Evolutionary conservation across 768 basidiomycete genomes (phyloP).

Genomic region (Austroboletus eburneus): DNA sequence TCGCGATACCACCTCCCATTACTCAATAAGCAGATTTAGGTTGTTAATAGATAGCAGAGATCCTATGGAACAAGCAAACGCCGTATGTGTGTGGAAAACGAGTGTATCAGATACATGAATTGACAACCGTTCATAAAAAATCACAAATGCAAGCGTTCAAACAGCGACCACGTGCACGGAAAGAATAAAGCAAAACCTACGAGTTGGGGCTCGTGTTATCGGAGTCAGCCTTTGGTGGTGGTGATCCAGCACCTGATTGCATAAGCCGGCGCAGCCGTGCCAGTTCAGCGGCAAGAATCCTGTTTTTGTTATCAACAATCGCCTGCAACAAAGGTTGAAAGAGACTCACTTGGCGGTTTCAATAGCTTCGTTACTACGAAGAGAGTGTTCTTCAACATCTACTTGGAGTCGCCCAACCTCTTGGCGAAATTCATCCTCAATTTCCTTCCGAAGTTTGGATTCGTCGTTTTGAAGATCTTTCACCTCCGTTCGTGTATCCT

Average conservation of each 20-base stretch:
- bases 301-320: conserved; percentile 21
- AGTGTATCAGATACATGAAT: conserved; percentile 32
- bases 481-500: conserved; percentile 43
- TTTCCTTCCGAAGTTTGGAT: conserved; percentile 44
- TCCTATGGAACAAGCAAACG: conserved; percentile 24
- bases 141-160: conserved; percentile 4
- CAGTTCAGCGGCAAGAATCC: conserved; percentile 59
- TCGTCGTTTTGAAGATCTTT: conserved; percentile 50
- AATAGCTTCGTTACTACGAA: conserved; percentile 53
- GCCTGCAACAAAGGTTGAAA: not conserved
- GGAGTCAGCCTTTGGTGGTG: conserved; percentile 13
- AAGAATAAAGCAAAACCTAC: conserved; percentile 6
- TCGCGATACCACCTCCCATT: too few relatives aligned
- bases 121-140: conserved; percentile 25
- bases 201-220: conserved; percentile 11
- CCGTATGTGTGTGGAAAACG: conserved; percentile 20
- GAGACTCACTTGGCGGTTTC: conserved; percentile 56
- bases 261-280: conserved; percentile 70
- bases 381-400: conserved; percentile 49
- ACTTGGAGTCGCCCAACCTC: conserved; percentile 52
- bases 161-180: conserved; percentile 1
- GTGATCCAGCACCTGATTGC: conserved; percentile 46
- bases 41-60: conserved; percentile 17
- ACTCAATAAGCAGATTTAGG: not conserved
- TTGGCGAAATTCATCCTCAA: conserved; percentile 58